These are phyloP conservation scores for Annulohypoxylon moriforme DNA, from an alignment of 495 filamentous ascomycete species.

Conservation along the genomic window DNA sequence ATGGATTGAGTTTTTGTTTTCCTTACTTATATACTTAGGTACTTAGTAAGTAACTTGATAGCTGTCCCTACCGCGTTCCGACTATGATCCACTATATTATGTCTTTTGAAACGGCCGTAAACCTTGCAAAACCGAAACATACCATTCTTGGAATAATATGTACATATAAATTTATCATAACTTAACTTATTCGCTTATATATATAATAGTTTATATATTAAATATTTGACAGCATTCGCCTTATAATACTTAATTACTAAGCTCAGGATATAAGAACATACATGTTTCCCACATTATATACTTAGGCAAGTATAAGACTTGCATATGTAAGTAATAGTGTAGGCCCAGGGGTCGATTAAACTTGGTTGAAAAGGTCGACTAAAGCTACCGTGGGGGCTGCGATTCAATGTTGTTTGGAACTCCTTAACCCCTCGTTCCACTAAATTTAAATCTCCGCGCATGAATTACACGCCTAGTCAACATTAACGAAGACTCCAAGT, in stretches of 20 bases:
- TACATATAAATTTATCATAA: neutral
- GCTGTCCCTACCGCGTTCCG: neutral
- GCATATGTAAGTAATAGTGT: constrained; percentile 1
- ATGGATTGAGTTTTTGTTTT: too few relatives aligned
- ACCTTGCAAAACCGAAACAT: constrained; percentile 34
- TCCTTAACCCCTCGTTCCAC: constrained; percentile 40
- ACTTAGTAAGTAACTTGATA: too few relatives aligned
- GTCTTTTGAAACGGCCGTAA: constrained; percentile 27
- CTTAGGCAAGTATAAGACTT: neutral
- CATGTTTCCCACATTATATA: neutral
- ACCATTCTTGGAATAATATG: constrained; percentile 15
- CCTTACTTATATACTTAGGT: too few relatives aligned
- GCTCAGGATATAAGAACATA: neutral
- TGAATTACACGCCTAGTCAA: constrained; percentile 14
- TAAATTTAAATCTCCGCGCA: constrained; percentile 39
- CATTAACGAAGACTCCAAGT: neutral
- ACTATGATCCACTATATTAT: constrained; percentile 1
- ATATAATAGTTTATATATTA: too few relatives aligned
- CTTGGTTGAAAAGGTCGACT: neutral
- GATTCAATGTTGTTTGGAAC: constrained; percentile 10
- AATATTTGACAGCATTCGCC: too few relatives aligned
- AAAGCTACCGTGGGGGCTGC: constrained; percentile 29
- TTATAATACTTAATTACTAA: too few relatives aligned
- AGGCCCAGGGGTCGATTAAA: neutral
- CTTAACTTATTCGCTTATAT: too few relatives aligned